A percentile compares a stretch with the other conserved stretches of the same genome.
Conservation (phyloP, 2,329 filamentous ascomycete genomes). For the Achaetomium macrosporum region DNA sequence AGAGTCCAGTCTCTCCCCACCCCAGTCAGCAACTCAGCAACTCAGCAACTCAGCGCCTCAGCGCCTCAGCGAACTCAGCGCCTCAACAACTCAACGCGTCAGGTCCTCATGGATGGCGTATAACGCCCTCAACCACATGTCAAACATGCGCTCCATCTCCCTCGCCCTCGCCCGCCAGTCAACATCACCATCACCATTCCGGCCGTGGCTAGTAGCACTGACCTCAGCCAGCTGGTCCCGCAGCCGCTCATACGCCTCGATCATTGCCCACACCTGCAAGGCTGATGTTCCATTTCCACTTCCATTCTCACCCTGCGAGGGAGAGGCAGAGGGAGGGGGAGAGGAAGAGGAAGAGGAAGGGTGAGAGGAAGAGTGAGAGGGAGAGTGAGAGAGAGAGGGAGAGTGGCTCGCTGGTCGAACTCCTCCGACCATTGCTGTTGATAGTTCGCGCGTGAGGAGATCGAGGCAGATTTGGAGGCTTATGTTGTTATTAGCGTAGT, state of each 20-base stretch:
- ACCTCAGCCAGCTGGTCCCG: constrained; percentile 38
- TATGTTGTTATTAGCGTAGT: constrained; percentile 35
- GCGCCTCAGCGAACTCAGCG: too few species aligned
- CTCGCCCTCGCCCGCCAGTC: constrained; percentile 25
- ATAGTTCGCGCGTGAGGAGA: constrained; percentile 45
- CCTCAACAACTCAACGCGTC: constrained; percentile 26
- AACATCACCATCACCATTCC: constrained; percentile 10
- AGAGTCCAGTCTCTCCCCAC: too few species aligned
- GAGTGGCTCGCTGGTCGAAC: not conserved
- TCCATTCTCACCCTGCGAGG: not conserved
- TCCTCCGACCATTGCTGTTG: constrained; percentile 33
- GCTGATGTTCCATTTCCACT: constrained; percentile 33
- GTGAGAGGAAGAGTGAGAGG: not conserved
- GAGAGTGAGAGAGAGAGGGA: too few species aligned
- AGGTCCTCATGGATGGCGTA: constrained; percentile 41
- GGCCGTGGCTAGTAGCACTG: constrained; percentile 1
- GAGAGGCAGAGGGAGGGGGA: not conserved
- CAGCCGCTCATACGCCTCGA: constrained; percentile 52
- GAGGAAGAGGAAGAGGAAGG: too few species aligned
- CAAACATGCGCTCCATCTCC: constrained; percentile 40
- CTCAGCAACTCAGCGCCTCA: too few species aligned
- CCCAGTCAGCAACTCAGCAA: too few species aligned
- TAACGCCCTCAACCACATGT: constrained; percentile 46
- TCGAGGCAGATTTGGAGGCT: constrained; percentile 47
- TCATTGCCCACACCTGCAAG: constrained; percentile 52